Percentiles rank a stretch among this genome's conserved stretches.
Evolutionary conservation across 148 eudicot species (phyloP).

Genomic region (Chenopodium suecicum): DNA sequence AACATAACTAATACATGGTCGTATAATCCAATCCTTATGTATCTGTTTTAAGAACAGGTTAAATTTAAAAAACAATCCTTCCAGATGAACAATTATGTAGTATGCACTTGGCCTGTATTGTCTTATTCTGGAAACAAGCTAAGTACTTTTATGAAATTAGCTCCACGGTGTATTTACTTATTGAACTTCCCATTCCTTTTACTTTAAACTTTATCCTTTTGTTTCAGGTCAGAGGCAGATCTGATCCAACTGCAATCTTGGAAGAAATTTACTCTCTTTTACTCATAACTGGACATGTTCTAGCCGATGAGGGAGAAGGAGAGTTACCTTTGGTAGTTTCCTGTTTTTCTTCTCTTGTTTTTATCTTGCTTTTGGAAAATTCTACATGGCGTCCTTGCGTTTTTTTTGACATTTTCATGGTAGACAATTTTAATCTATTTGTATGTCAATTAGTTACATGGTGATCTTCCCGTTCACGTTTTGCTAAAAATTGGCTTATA

Average conservation of each 20-base stretch:
- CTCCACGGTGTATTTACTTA: background rate
- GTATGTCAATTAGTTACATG: background rate
- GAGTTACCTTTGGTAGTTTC: constrained; percentile 76
- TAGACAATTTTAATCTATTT: too few species aligned
- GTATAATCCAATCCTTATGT: background rate
- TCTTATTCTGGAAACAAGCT: background rate
- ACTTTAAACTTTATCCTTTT: constrained; percentile 14
- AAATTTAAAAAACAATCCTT: background rate
- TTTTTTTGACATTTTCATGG: too few species aligned
- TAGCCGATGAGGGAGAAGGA: constrained; percentile 96
- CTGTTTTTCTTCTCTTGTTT: background rate
- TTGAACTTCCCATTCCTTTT: constrained; percentile 9
- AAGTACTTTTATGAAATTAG: background rate
- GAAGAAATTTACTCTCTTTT: constrained; percentile 92
- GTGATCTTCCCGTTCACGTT: background rate
- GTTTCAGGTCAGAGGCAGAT: constrained; percentile 64
- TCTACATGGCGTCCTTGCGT: background rate
- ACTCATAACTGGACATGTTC: constrained; percentile 86
- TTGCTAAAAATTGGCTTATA: background rate
- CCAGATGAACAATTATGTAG: background rate
- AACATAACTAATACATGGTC: background rate
- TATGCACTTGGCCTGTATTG: background rate
- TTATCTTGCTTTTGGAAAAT: background rate
- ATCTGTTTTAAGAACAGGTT: background rate
- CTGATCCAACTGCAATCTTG: constrained; percentile 77